phyloP scores from a whole-genome alignment of 1,284 basidiomycete species.

The Sporisorium sorghi region DNA sequence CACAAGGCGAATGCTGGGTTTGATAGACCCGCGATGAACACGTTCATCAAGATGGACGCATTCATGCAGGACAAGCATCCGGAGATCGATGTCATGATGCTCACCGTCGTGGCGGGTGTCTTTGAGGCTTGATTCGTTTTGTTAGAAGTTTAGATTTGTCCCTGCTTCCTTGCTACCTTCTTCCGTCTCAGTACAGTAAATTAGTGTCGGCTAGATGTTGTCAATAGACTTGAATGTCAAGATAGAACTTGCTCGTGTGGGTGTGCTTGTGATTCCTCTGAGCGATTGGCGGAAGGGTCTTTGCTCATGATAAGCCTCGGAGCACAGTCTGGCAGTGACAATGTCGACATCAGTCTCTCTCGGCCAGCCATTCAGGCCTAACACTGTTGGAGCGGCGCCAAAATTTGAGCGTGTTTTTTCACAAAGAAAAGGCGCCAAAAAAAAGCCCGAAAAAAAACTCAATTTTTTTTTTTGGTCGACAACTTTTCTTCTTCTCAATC shows the following conservation, averaged over 20 bases:
- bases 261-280: too few species aligned
- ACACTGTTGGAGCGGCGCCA: conserved; percentile 5
- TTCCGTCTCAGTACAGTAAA: not conserved
- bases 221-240: too few species aligned
- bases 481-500: not conserved
- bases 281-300: too few species aligned
- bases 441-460: not conserved
- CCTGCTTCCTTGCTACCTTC: too few species aligned
- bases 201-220: not conserved
- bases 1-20: conserved; percentile 29
- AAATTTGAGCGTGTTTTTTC: conserved; percentile 1
- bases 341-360: conserved; percentile 40
- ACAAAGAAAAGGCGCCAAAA: not conserved
- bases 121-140: conserved; percentile 43
- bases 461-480: conserved; percentile 10
- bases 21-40: conserved; percentile 46
- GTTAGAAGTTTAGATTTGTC: too few species aligned
- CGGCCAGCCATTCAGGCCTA: conserved; percentile 33
- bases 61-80: conserved; percentile 55
- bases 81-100: conserved; percentile 67
- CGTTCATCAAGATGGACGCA: conserved; percentile 57
- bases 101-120: conserved; percentile 62
- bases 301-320: not conserved
- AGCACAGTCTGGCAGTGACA: conserved; percentile 32
- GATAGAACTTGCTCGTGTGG: too few species aligned